Evolutionary conservation across 2,329 filamentous ascomycete species (phyloP), one percentile per base, ranked within the genome.

Genomic region (Bretziella fagacearum): DNA sequence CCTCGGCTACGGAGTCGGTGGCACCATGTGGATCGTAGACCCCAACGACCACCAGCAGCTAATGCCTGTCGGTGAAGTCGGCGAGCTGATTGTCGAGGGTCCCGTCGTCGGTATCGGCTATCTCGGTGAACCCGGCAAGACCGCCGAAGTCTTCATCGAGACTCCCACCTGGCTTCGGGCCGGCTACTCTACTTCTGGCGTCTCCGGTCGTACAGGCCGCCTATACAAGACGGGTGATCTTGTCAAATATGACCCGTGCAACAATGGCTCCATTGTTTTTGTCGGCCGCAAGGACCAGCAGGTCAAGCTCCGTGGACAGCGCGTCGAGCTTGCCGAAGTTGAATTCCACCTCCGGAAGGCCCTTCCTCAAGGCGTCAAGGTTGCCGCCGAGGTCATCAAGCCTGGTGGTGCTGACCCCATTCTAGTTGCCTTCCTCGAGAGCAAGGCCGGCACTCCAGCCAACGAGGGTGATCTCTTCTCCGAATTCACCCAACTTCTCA

Each of bases 251-350:
- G 64, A 71, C 36, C 57, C 60, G 0, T 68, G 77, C 43, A 68
- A 69, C 1, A 66, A 73, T 29, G 70, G 70, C 1, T 65, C 65
- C 5, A 66, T 79, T 32, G 59, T 68, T 6, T 77, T 74, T 51
- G 63, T 78, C 32, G 76, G 77, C 13, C 67, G 79, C 42, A 78
- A 76, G 53, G 79, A 82, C 54, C 70, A 70, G n/a, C 77, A 79
- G 57, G 71, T 80, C 47, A 83, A 84, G 59, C 61, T 82, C 23
- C 66, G 69, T 8, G 82, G 81, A 22, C 78, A 74, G 53, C 64
- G 78, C 47, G 70, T 80, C 44, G 81, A 78, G 59, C 64, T 77
- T 17, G 65, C 66, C 1, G 69, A 72, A 53, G 68, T 72, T 5
- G 69, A 71, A 53, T 65, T 67, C 47, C 64, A 71, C 50, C 63